Percentiles rank a stretch among this genome's conserved stretches.
Conservation (phyloP, 1,284 basidiomycete species). For the Spongispora temasekensis region DNA sequence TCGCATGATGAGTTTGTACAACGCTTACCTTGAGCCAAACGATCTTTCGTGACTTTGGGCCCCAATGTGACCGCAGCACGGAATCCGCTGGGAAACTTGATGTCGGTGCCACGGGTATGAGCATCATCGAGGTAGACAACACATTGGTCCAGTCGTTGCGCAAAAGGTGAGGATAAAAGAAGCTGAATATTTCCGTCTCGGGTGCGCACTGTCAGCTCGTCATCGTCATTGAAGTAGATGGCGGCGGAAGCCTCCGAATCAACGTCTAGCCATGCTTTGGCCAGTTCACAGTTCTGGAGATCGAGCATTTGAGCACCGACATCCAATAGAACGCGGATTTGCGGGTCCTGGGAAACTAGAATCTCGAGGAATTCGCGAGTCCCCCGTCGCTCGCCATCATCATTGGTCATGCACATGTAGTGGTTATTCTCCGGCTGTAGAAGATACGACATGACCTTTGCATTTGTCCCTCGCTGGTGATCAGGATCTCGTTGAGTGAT, state of each 20-base stretch:
- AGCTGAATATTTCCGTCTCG: slow-evolving; percentile 42
- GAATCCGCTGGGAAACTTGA: slow-evolving; percentile 46
- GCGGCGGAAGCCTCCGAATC: slow-evolving; percentile 39
- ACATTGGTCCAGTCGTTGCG: slow-evolving; percentile 44
- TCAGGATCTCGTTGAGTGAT: slow-evolving; percentile 46
- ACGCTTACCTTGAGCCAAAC: slow-evolving; percentile 49
- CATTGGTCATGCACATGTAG: slow-evolving; percentile 35
- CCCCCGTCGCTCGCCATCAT: slow-evolving; percentile 25
- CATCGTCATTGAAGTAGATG: slow-evolving; percentile 49
- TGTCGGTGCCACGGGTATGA: slow-evolving; percentile 58
- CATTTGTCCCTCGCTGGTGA: slow-evolving; percentile 50
- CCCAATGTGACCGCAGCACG: slow-evolving; percentile 57
- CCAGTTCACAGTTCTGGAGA: slow-evolving; percentile 45
- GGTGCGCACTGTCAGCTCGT: slow-evolving; percentile 45
- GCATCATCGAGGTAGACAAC: slow-evolving; percentile 59
- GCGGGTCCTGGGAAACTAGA: slow-evolving; percentile 36
- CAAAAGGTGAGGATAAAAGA: slow-evolving; percentile 46
- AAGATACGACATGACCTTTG: slow-evolving; percentile 47
- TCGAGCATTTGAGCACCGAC: slow-evolving; percentile 62
- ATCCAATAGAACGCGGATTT: slow-evolving; percentile 51
- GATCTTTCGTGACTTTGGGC: slow-evolving; percentile 55
- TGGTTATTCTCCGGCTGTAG: slow-evolving; percentile 45
- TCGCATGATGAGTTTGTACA: neutral
- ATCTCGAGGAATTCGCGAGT: slow-evolving; percentile 38
- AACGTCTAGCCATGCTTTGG: slow-evolving; percentile 41